A percentile compares a stretch with the other conserved stretches of the same genome.
phyloP scores from a whole-genome alignment of 1,139 yeast species.

The Protomyces macrosporus region DNA sequence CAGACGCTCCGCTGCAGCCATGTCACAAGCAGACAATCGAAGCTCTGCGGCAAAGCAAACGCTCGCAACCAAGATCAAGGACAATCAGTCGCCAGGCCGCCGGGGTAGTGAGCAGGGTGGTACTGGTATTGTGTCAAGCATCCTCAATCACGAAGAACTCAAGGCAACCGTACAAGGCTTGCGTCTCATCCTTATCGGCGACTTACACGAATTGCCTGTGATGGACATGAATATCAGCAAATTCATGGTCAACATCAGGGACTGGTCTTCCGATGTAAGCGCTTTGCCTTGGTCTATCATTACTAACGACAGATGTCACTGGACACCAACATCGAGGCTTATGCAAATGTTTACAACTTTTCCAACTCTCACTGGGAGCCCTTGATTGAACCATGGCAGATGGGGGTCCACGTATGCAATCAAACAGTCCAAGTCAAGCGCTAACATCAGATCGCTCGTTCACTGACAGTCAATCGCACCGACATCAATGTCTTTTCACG shows the following conservation, averaged over 20 bases:
- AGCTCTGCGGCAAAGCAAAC: conserved; percentile 10
- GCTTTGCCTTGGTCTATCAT: neutral
- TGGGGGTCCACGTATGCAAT: conserved; percentile 64
- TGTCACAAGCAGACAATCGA: neutral
- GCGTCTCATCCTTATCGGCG: conserved; percentile 83
- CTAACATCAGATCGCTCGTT: conserved; percentile 31
- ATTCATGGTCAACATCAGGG: conserved; percentile 63
- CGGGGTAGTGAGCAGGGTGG: neutral
- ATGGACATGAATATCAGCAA: conserved; percentile 74
- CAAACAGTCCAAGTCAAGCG: conserved; percentile 27
- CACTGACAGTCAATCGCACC: conserved; percentile 42
- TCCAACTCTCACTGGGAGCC: conserved; percentile 97
- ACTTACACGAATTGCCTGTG: conserved; percentile 88
- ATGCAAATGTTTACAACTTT: conserved; percentile 78
- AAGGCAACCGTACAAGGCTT: conserved; percentile 71
- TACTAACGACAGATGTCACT: conserved; percentile 48
- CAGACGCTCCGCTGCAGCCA: conserved; percentile 3
- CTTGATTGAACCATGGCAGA: conserved; percentile 78
- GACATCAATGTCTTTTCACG: conserved; percentile 66
- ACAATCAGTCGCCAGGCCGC: neutral
- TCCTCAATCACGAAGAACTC: conserved; percentile 53
- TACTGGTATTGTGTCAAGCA: conserved; percentile 15
- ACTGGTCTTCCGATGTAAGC: conserved; percentile 75
- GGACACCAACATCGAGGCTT: conserved; percentile 62
- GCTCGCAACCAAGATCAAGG: conserved; percentile 16